Evolutionary conservation across 208 protist genomes (phyloP).

Genomic region (Balamuthia mandrillaris): DNA sequence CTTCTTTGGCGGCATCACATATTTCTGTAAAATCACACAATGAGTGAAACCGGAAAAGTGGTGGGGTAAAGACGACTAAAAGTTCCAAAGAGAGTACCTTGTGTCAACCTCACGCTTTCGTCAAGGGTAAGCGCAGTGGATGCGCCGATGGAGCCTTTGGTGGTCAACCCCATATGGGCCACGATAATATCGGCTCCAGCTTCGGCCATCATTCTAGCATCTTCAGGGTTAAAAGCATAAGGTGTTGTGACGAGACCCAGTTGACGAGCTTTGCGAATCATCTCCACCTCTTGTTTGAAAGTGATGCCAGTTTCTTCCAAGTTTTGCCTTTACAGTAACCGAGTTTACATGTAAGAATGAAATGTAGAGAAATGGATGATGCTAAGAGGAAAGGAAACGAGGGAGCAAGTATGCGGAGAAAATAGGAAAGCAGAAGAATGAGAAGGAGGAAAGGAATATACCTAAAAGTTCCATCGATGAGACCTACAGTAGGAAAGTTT

Average conservation of each 20-base stretch:
- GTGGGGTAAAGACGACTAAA: neutral
- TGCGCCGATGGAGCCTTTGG: slow-evolving; percentile 11
- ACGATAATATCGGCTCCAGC: slow-evolving; percentile 32
- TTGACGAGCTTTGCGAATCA: slow-evolving; percentile 27
- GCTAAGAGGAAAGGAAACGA: no score
- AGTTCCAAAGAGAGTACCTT: neutral
- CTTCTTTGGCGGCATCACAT: neutral
- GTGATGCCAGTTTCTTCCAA: slow-evolving; percentile 32
- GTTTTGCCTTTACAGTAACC: slow-evolving; percentile 15
- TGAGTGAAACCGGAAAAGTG: neutral
- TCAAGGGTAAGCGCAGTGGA: neutral
- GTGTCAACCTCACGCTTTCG: slow-evolving; percentile 6
- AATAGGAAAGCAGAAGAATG: neutral
- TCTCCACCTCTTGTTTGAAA: slow-evolving; percentile 19
- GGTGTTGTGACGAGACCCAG: slow-evolving; percentile 29
- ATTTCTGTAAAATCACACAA: neutral
- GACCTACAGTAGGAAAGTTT: slow-evolving; percentile 33
- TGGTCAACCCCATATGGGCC: slow-evolving; percentile 28
- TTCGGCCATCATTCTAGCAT: slow-evolving; percentile 4
- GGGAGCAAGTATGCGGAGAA: no score
- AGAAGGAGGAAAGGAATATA: neutral
- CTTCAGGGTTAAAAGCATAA: slow-evolving; percentile 24
- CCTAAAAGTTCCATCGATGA: slow-evolving; percentile 36
- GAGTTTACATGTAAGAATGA: no score
- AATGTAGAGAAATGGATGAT: no score